Conservation (phyloP, 257 asterid species). For the Primulina eburnea region DNA sequence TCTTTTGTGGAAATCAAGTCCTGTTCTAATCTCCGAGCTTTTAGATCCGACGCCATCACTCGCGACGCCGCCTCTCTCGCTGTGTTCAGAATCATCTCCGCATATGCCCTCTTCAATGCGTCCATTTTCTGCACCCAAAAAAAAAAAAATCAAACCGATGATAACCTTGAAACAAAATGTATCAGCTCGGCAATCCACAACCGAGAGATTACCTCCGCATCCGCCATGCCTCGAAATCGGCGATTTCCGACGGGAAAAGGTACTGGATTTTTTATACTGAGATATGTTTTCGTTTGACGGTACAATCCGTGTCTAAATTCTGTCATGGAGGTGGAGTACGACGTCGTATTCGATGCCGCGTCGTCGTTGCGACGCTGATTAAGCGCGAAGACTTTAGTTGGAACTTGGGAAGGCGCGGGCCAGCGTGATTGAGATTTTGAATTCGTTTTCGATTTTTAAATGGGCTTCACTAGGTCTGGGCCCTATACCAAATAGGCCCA, state of each 20-base stretch:
- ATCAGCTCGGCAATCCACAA: background rate
- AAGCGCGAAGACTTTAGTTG: background rate
- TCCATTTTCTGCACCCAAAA: slow-evolving; percentile 39
- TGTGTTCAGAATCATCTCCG: slow-evolving; percentile 64
- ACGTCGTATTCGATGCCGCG: background rate
- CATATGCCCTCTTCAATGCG: slow-evolving; percentile 61
- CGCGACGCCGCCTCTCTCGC: slow-evolving; percentile 82
- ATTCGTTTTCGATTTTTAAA: background rate
- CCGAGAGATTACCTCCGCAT: slow-evolving; percentile 32
- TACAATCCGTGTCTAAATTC: background rate
- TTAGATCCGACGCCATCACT: slow-evolving; percentile 57
- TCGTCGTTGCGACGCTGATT: background rate
- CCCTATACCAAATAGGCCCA: background rate
- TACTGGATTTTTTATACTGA: background rate
- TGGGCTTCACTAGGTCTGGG: background rate
- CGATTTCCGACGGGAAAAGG: background rate
- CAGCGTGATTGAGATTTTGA: background rate
- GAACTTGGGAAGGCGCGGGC: background rate
- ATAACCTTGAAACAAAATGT: background rate
- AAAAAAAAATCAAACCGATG: slow-evolving; percentile 7
- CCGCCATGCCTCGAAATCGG: slow-evolving; percentile 35
- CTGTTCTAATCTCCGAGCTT: slow-evolving; percentile 47
- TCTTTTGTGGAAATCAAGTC: slow-evolving; percentile 46
- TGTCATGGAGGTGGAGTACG: background rate
- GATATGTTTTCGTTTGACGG: background rate